These are phyloP conservation scores for Colletotrichum falcatum DNA, from an alignment of 2,329 filamentous ascomycete genomes.

Conservation along the genomic window DNA sequence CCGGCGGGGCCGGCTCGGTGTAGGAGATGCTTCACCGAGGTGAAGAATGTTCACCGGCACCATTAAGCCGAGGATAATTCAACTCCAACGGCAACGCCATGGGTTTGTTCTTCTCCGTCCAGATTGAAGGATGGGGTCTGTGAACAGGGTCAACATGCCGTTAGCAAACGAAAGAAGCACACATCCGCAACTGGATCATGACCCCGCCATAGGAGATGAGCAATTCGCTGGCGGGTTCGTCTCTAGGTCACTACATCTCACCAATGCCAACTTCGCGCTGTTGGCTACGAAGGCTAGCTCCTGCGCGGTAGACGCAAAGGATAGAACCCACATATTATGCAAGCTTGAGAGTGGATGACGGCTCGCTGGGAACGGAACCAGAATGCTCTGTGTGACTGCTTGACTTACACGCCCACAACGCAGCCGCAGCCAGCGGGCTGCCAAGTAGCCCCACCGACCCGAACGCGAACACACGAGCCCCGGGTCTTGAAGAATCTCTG, in stretches of 20 bases:
- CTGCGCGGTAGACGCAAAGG: slow-evolving; percentile 13
- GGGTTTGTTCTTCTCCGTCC: slow-evolving; percentile 8
- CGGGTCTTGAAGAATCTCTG: slow-evolving; percentile 27
- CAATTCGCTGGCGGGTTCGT: neutral
- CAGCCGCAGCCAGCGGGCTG: slow-evolving; percentile 16
- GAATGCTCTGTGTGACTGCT: slow-evolving; percentile 12
- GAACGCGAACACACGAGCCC: slow-evolving; percentile 31
- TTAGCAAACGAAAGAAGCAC: neutral
- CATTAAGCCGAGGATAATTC: neutral
- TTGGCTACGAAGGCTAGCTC: slow-evolving; percentile 7
- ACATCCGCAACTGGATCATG: neutral
- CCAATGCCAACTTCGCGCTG: neutral
- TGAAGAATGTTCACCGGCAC: slow-evolving; percentile 18
- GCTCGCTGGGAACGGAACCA: slow-evolving; percentile 1
- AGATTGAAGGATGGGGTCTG: neutral
- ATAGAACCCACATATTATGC: slow-evolving; percentile 23
- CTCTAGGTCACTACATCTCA: slow-evolving; percentile 12
- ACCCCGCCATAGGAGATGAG: neutral
- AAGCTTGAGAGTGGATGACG: slow-evolving; percentile 15
- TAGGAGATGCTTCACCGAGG: neutral
- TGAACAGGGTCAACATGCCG: neutral
- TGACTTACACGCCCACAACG: slow-evolving; percentile 32
- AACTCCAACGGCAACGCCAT: neutral
- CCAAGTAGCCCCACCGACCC: slow-evolving; percentile 26
- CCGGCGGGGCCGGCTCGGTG: slow-evolving; percentile 9